Conservation (phyloP, 495 filamentous ascomycete species). For the Neurospora sp. region DNA sequence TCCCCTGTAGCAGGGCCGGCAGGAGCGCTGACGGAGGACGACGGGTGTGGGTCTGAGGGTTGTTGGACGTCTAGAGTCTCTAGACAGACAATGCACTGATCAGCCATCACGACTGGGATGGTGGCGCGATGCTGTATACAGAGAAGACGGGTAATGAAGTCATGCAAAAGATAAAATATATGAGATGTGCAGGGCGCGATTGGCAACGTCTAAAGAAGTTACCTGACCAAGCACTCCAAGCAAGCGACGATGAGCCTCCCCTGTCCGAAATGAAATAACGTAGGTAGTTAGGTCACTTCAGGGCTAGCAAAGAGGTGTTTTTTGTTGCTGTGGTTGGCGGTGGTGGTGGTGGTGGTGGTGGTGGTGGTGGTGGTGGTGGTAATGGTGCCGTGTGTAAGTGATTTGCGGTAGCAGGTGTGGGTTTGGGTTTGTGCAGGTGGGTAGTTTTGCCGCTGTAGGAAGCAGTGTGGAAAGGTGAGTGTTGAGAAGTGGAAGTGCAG, state of each 20-base stretch:
- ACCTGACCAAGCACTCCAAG: background rate
- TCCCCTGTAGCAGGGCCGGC: background rate
- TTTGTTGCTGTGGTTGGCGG: background rate
- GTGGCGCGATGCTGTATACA: background rate
- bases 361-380: background rate
- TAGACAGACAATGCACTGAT: conserved; percentile 94
- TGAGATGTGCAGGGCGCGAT: background rate
- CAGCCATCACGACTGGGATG: conserved; percentile 52
- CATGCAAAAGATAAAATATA: conserved; percentile 19
- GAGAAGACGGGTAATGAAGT: conserved; percentile 15
- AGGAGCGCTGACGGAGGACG: conserved; percentile 1
- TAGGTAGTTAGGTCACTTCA: background rate
- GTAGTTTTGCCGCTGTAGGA: background rate
- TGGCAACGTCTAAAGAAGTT: background rate
- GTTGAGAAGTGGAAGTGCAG: background rate
- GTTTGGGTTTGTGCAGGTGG: background rate
- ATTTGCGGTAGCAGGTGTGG: background rate
- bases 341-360: background rate
- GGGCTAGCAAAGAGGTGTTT: background rate
- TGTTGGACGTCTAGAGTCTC: conserved; percentile 61
- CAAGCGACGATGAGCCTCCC: background rate
- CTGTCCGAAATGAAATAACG: background rate
- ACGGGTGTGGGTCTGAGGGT: conserved; percentile 10
- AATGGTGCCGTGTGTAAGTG: background rate
- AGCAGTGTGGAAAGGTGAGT: background rate